Conservation (phyloP, 1,284 basidiomycete genomes). For the Clitocybe nebularis region DNA sequence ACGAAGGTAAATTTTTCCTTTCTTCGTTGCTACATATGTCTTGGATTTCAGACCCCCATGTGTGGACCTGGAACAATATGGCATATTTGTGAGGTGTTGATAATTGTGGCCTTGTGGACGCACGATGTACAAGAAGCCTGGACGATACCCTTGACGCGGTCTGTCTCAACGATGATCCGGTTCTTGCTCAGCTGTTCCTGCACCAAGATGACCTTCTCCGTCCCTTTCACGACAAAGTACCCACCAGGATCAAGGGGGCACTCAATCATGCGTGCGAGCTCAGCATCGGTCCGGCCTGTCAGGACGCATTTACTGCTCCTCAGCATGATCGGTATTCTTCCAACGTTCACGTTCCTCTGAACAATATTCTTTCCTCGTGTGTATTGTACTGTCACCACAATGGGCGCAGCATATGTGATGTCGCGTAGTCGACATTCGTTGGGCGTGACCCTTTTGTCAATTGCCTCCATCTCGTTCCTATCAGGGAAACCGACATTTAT, state of each 20-base stretch:
- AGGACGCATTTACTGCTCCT: conserved; percentile 93
- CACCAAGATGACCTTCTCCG: conserved; percentile 98
- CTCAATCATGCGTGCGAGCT: conserved; percentile 91
- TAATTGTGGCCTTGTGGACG: conserved; percentile 28
- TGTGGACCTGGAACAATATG: conserved; percentile 65
- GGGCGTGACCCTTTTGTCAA: conserved; percentile 87
- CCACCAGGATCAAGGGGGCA: conserved; percentile 98
- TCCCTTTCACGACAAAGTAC: conserved; percentile 99
- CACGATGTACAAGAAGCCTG: conserved; percentile 97
- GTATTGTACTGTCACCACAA: conserved; percentile 95
- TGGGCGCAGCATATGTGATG: conserved; percentile 92
- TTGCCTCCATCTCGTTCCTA: conserved; percentile 78
- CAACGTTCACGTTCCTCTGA: conserved; percentile 85
- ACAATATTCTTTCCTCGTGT: conserved; percentile 91
- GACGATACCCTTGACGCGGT: conserved; percentile 87
- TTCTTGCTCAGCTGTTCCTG: conserved; percentile 99
- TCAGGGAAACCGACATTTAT: conserved; percentile 92
- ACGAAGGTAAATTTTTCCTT: conserved; percentile 91
- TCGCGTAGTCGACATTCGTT: conserved; percentile 98
- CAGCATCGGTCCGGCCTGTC: conserved; percentile 71
- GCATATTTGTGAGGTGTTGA: conserved; percentile 4
- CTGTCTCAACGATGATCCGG: conserved; percentile 96
- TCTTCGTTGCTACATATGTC: conserved; percentile 95
- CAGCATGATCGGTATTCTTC: conserved; percentile 95
- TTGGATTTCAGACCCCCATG: conserved; percentile 98